Conservation (phyloP, 2,329 filamentous ascomycete species). For the Phialophora tarda region DNA sequence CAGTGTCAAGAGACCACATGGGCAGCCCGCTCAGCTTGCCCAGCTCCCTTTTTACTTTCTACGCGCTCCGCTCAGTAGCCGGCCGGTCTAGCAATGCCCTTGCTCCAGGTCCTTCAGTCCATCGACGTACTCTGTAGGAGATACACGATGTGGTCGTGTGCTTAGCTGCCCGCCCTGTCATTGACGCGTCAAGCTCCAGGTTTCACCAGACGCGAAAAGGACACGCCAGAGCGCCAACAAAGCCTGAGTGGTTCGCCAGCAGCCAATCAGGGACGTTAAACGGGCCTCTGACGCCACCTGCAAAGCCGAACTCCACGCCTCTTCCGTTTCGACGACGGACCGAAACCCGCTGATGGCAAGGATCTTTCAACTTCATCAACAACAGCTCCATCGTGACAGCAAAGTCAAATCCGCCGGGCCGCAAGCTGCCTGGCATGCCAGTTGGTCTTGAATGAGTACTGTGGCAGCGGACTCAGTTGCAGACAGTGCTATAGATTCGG, state of each 20-base stretch:
- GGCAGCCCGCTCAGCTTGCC: not conserved
- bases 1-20: conserved; percentile 26
- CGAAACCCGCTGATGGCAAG: not conserved
- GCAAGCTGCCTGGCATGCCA: not conserved
- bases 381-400: not conserved
- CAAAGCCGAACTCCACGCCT: not conserved
- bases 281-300: conserved; percentile 10
- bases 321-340: not conserved
- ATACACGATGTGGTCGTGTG: conserved; percentile 7
- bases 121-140: not conserved
- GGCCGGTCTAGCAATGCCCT: not conserved
- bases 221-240: conserved; percentile 8
- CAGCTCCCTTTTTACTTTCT: conserved; percentile 1
- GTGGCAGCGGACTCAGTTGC: too few species aligned
- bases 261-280: not conserved
- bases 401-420: not conserved
- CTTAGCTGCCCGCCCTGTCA: not conserved
- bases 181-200: conserved; percentile 15
- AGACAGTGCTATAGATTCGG: not conserved
- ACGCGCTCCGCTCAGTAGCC: not conserved
- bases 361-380: not conserved
- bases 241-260: not conserved
- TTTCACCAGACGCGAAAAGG: conserved; percentile 19
- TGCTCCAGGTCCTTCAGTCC: not conserved
- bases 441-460: too few species aligned